phyloP scores from a whole-genome alignment of 495 filamentous ascomycete species.

The Patellaria atrata region DNA sequence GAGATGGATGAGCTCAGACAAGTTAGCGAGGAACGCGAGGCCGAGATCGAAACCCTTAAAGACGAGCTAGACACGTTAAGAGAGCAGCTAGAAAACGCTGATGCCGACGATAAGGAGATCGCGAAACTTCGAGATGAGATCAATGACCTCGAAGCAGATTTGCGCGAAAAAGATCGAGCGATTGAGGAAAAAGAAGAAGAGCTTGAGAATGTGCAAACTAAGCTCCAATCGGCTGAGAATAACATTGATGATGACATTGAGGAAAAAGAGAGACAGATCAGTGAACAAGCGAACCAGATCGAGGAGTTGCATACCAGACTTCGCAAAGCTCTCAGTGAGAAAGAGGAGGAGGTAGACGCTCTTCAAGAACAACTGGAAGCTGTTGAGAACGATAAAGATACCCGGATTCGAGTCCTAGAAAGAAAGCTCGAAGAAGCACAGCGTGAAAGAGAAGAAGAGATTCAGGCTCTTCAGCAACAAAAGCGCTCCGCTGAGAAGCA shows the following conservation, averaged over 20 bases:
- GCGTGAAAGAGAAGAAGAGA: constrained; percentile 15
- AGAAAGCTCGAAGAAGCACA: constrained; percentile 15
- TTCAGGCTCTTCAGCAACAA: constrained; percentile 14
- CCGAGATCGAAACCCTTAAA: constrained; percentile 21
- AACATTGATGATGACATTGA: constrained; percentile 6
- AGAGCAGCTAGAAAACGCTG: background rate
- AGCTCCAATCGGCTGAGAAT: constrained; percentile 33
- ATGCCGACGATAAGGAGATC: constrained; percentile 32
- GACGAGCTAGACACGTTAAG: constrained; percentile 15
- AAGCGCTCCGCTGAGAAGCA: constrained; percentile 7
- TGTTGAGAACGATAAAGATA: constrained; percentile 8
- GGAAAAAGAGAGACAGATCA: constrained; percentile 11
- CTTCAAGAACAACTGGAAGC: constrained; percentile 37
- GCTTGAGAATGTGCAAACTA: constrained; percentile 32
- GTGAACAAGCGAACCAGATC: constrained; percentile 13
- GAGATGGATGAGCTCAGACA: constrained; percentile 43
- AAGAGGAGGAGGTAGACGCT: constrained; percentile 43
- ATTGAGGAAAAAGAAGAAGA: constrained; percentile 45
- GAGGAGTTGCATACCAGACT: constrained; percentile 15
- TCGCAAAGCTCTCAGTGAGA: constrained; percentile 22
- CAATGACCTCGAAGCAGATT: constrained; percentile 48
- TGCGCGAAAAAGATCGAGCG: constrained; percentile 50
- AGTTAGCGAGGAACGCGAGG: constrained; percentile 30
- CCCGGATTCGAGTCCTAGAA: constrained; percentile 13
- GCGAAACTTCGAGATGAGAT: constrained; percentile 54